Percentiles rank a stretch among this genome's conserved stretches.
Conservation (phyloP, 2,329 filamentous ascomycete genomes). For the Atkinsonella hypoxylon region DNA sequence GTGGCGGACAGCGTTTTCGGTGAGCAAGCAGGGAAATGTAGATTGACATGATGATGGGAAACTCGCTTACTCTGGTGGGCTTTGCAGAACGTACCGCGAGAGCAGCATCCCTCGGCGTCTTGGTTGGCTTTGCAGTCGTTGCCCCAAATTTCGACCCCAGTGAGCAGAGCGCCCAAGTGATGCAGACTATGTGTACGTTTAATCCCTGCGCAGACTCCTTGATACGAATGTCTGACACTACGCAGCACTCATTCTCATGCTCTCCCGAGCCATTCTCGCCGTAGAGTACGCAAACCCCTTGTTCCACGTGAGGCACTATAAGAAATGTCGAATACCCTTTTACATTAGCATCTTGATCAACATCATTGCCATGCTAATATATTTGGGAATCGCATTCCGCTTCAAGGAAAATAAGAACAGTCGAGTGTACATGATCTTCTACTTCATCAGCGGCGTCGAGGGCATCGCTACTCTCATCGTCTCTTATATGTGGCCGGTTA, state of each 20-base stretch:
- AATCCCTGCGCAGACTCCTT: background rate
- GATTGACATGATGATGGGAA: background rate
- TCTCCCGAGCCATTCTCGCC: conserved; percentile 39
- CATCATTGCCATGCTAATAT: conserved; percentile 23
- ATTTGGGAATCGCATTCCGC: conserved; percentile 29
- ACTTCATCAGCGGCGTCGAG: conserved; percentile 41
- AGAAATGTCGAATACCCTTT: conserved; percentile 23
- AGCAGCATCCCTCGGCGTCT: conserved; percentile 48
- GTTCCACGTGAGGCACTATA: conserved; percentile 30
- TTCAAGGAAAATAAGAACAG: conserved; percentile 22
- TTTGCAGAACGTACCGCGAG: conserved; percentile 40
- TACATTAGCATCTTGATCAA: conserved; percentile 24
- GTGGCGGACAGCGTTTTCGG: conserved; percentile 51
- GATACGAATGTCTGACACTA: background rate
- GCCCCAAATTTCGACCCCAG: conserved; percentile 33
- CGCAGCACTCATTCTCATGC: conserved; percentile 33
- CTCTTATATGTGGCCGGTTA: conserved; percentile 40
- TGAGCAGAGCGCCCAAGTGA: conserved; percentile 24
- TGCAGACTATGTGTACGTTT: conserved; percentile 28
- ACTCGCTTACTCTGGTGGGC: background rate
- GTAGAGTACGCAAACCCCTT: conserved; percentile 40
- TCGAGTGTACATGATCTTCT: conserved; percentile 33
- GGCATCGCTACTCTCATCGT: conserved; percentile 37
- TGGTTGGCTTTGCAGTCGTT: conserved; percentile 53
- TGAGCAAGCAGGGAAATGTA: conserved; percentile 5